These are phyloP conservation scores for Sphaerosporella brunnea DNA, from an alignment of 495 filamentous ascomycete species.

Conservation along the genomic window DNA sequence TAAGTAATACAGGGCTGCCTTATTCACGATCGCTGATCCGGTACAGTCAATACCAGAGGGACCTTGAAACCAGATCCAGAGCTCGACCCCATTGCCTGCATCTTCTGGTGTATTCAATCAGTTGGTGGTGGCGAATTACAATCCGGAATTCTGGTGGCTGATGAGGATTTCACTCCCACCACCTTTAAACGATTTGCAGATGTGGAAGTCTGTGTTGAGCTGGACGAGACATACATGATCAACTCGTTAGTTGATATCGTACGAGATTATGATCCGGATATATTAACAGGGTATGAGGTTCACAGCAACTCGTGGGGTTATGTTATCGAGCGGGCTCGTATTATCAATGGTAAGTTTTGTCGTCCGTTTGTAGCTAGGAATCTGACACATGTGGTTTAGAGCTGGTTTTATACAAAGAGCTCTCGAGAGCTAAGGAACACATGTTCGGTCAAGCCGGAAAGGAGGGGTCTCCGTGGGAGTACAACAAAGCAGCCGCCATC, in stretches of 20 bases:
- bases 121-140: conserved; percentile 38
- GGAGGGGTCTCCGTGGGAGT: conserved; percentile 40
- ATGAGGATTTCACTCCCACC: conserved; percentile 38
- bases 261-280: conserved; percentile 68
- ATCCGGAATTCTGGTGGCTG: conserved; percentile 50
- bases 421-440: conserved; percentile 53
- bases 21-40: too few relatives aligned
- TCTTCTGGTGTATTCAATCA: conserved; percentile 80
- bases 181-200: conserved; percentile 34
- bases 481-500: conserved; percentile 57
- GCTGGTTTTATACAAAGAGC: conserved; percentile 73
- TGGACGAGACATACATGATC: conserved; percentile 67
- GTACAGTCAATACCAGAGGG: conserved; percentile 60
- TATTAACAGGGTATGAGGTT: conserved; percentile 89
- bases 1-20: too few relatives aligned
- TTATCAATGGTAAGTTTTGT: conserved; percentile 44
- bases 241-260: conserved; percentile 73
- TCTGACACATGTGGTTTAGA: conserved; percentile 26
- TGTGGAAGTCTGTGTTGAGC: conserved; percentile 53
- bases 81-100: conserved; percentile 69
- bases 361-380: conserved; percentile 1
- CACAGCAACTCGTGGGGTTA: conserved; percentile 91
- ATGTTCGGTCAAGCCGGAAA: conserved; percentile 68
- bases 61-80: conserved; percentile 70
- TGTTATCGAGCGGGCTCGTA: conserved; percentile 69